These are phyloP conservation scores for Cinnamomum chago DNA, from an alignment of 164 flowering plant genomes.

Conservation along the genomic window DNA sequence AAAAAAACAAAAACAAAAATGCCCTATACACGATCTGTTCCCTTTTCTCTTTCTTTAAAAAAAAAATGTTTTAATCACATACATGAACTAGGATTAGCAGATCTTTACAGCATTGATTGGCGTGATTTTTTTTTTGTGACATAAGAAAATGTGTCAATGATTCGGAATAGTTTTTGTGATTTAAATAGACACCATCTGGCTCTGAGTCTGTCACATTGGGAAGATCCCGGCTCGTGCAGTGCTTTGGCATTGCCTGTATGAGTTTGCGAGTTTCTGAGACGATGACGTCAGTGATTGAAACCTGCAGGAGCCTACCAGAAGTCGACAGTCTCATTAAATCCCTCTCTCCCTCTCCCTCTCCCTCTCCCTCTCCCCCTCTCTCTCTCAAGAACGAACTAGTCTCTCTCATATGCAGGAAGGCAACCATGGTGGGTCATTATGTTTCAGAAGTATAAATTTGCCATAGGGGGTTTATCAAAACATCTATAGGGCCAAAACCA, in stretches of 20 bases:
- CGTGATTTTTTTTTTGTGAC: not conserved
- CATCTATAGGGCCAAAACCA: too few species aligned
- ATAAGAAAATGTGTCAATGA: not conserved
- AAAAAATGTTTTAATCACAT: too few species aligned
- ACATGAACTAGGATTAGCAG: too few species aligned
- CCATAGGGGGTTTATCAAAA: too few species aligned
- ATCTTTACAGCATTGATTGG: too few species aligned
- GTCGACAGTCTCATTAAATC: not conserved
- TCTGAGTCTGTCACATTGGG: not conserved
- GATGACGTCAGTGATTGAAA: constrained; percentile 5
- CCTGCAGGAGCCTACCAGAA: constrained; percentile 8
- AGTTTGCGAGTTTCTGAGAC: constrained; percentile 2
- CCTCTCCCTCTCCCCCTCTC: too few species aligned
- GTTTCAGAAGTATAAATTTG: not conserved
- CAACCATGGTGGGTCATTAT: not conserved
- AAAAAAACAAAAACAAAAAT: too few species aligned
- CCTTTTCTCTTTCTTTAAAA: too few species aligned
- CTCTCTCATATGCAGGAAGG: not conserved
- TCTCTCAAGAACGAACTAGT: not conserved
- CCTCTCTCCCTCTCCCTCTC: not conserved
- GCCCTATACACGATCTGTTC: too few species aligned
- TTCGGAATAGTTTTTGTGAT: not conserved
- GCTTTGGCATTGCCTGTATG: constrained; percentile 3
- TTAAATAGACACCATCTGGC: not conserved
- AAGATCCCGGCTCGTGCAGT: not conserved